A percentile compares a stretch with the other conserved stretches of the same genome.
Evolutionary conservation across 192 early-diverging fungal genomes (phyloP).

Genomic region (Entophlyctis luteolus): DNA sequence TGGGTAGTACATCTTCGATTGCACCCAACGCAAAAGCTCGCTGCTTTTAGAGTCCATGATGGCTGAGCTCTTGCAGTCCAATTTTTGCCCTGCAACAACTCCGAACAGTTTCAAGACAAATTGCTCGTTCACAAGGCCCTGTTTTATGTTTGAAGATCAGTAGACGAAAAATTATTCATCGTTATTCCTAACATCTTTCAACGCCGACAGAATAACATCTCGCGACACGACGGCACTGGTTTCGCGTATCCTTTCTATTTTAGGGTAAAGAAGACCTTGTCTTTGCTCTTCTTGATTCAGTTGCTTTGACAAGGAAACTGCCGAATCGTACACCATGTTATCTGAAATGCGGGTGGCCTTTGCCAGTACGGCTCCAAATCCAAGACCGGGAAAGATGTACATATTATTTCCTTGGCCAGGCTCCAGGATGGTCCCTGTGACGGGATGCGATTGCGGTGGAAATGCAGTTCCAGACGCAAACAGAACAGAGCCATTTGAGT

Average conservation of each 20-base stretch:
- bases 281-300: slow-evolving; percentile 63
- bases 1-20: neutral
- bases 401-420: slow-evolving; percentile 93
- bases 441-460: slow-evolving; percentile 53
- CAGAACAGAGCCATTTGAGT: slow-evolving; percentile 80
- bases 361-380: slow-evolving; percentile 74
- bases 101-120: neutral
- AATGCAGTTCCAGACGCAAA: slow-evolving; percentile 96
- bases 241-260: slow-evolving; percentile 76
- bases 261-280: slow-evolving; percentile 74
- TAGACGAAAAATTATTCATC: neutral
- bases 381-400: slow-evolving; percentile 92
- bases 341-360: slow-evolving; percentile 68
- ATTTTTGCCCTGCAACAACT: neutral
- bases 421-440: slow-evolving; percentile 16
- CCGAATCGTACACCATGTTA: slow-evolving; percentile 72
- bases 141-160: neutral
- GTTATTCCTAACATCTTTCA: neutral
- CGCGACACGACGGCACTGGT: neutral
- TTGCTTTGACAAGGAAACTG: slow-evolving; percentile 70
- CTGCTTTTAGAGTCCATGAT: neutral
- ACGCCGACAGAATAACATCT: neutral
- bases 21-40: neutral
- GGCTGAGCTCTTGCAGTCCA: too few species aligned
- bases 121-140: neutral